Evolutionary conservation across 1,139 yeast genomes (phyloP), one percentile per base, ranked within the genome.

Genomic region (Saccharomyces hybrid): DNA sequence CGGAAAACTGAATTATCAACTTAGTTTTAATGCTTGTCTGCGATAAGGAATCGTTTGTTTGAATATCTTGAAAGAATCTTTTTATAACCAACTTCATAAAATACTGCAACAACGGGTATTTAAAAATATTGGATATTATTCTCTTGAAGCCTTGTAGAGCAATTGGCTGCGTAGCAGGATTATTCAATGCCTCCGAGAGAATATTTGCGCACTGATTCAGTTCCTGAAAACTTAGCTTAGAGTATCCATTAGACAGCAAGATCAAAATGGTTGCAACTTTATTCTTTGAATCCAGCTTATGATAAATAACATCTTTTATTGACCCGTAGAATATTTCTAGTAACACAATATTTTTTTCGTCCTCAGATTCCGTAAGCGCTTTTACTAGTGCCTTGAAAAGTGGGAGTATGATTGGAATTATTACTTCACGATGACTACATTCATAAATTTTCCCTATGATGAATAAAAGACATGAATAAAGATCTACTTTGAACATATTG

Each of bases 381-480:
- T 59, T 61, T 4, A 79, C 60, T 0, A 80, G 69, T n/a, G 74
- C 75, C 64, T 83, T 84, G 66, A 85, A 71, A 49, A 81, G 75
- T 0, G 90, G 87, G 30, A 86, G 69, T 16, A 82, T 67, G 5
- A 78, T 70, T 0, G 85, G 78, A 32, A 83, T 75, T 47, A 84
- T 62, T n/a, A 65, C 67, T 30, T 67, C 60, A 48, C 71, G 62
- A 9, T 61, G 57, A 2, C 57, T 57, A 25, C 57, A 58, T 55
- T 54, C 62, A 48, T 80, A 80, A 30, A 86, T 74, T 62, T 79
- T 76, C 5, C 86, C 82, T 59, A 86, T 79, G 7, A 85, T 77
- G 63, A 78, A 85, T 31, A 90, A 70, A 50, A 87, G 64, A 62
- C 95, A 85, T 0, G 93, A 78, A 65, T 82, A 81, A 47, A 90